Base-by-base conservation (phyloP, 1,139 yeast species). In the Kurtzmaniella natalensis region DNA sequence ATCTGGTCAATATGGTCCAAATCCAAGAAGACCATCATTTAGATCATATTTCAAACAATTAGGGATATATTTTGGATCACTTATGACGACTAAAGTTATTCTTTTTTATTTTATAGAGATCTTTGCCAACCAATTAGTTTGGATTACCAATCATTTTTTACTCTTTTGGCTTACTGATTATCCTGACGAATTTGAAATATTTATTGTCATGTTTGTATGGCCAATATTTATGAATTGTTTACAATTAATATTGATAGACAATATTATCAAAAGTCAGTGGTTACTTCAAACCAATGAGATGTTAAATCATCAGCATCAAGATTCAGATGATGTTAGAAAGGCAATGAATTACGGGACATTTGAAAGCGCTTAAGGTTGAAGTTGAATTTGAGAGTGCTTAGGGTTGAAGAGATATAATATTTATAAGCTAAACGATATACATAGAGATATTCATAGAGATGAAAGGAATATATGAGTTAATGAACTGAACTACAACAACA, bases 241-340 rank as follows among this genome's bases (percentile, higher is more conserved):
- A 45, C 97, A 92, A 60, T 83, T 87, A 51, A 74, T 85, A 32
- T 74, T 92, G 43, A 79, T 92, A 29, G 98, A 92, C 54, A 84
- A 84, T 48, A 83, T 92, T 40, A 88, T 92, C 46, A 87, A 84
- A 55, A 61, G 64, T 43, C 70, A 65, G 36, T 42, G 57, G 34
- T 52, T 62, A 47, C 17, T 34, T 21, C 43, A 45, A 27, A 46
- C 50, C 10, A 61, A 60, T 42, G 43, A 45, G 26, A 35, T 51
- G 30, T 40, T 51, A 21, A 44, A 43, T 7, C 35, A 43, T 19
- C 48, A 46, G 18, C 44, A 35, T 21, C 21, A 20, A 18, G 32
- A 21, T 7, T n/a, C 19, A 9, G 17, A 15, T 16, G 30, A 25
- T 14, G 19, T 18, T 11, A 19, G 23, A 9, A 26, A 25, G 18